These are phyloP conservation scores for Cordyceps cicadae DNA, from an alignment of 2,329 filamentous ascomycete species.

Conservation along the genomic window DNA sequence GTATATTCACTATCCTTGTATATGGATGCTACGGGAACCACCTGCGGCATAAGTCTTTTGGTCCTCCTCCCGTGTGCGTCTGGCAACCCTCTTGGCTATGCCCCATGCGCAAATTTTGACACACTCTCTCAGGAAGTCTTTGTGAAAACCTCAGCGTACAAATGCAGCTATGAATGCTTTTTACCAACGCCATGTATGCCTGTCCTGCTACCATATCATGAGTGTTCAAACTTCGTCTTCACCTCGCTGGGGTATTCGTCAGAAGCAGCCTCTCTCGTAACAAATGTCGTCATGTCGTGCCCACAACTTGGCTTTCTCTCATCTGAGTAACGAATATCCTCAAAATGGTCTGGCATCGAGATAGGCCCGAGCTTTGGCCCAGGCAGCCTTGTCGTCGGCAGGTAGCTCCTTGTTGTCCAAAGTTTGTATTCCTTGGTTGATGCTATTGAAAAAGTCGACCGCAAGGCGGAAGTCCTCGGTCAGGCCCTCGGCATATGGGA, in stretches of 20 bases:
- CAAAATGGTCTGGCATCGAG: conserved; percentile 37
- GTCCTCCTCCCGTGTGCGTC: too few relatives aligned
- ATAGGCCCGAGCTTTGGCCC: conserved; percentile 49
- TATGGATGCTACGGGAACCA: neutral
- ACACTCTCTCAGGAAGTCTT: neutral
- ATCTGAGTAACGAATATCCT: conserved; percentile 2
- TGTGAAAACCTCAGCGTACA: neutral
- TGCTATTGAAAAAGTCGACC: conserved; percentile 49
- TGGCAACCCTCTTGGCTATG: neutral
- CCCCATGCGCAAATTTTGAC: neutral
- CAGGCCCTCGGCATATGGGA: conserved; percentile 52
- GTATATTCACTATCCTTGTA: neutral
- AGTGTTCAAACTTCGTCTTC: neutral
- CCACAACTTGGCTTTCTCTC: neutral
- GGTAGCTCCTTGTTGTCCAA: conserved; percentile 41
- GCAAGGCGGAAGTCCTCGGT: conserved; percentile 51
- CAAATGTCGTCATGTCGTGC: conserved; percentile 5
- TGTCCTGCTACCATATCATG: conserved; percentile 2
- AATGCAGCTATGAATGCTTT: conserved; percentile 4
- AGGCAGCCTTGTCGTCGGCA: conserved; percentile 39
- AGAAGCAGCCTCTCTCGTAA: conserved; percentile 2
- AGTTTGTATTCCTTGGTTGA: conserved; percentile 49
- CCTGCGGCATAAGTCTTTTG: neutral
- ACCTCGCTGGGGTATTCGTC: conserved; percentile 4
- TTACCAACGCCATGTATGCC: conserved; percentile 7